Percentiles rank a stretch among this genome's conserved stretches.
phyloP scores from a whole-genome alignment of 331 rosid genomes.

The Cydonia oblonga region DNA sequence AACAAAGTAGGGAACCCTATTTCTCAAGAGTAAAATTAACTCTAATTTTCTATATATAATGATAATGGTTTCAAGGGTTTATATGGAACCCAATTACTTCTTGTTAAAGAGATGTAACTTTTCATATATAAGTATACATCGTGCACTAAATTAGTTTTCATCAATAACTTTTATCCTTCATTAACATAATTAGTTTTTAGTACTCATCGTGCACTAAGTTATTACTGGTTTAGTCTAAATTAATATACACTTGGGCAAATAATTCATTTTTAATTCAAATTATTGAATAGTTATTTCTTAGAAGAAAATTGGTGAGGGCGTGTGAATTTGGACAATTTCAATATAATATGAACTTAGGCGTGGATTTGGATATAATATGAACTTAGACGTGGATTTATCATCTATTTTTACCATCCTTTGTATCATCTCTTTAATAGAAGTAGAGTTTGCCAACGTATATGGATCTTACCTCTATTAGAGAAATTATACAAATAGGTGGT shows the following conservation, averaged over 20 bases:
- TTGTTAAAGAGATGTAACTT: no score
- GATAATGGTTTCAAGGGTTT: no score
- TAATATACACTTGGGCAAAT: neutral
- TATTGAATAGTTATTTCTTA: neutral
- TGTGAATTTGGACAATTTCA: neutral
- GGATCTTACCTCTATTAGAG: accelerated
- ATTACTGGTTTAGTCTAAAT: neutral
- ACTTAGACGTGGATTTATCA: neutral
- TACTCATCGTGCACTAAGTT: neutral
- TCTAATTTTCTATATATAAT: no score
- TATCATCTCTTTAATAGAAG: no score
- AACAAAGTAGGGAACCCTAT: no score
- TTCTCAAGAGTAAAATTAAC: no score
- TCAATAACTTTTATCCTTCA: neutral
- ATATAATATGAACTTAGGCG: neutral
- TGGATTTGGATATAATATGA: neutral
- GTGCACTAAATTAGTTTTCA: no score
- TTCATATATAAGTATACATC: no score
- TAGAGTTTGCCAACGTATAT: no score
- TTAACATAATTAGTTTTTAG: neutral
- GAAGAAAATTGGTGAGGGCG: neutral
- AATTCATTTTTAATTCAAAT: neutral
- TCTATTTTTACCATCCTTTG: no score
- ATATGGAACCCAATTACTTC: no score
- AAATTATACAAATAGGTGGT: no score